Evolutionary conservation across 495 filamentous ascomycete species (phyloP).

Genomic region (Jackrogersella multiformis): DNA sequence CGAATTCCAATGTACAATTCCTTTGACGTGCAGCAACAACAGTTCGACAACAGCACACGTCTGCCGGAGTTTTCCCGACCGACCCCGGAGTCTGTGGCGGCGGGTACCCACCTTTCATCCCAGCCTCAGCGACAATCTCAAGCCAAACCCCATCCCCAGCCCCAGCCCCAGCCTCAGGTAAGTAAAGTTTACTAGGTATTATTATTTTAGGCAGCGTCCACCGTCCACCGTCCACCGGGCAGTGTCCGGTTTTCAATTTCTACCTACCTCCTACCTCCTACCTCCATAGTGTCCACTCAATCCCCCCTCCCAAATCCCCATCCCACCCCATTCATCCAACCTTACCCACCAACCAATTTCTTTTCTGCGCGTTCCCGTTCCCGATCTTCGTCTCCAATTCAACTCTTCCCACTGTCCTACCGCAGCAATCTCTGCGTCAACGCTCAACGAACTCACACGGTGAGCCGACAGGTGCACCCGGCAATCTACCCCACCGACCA

Average conservation of each 20-base stretch:
- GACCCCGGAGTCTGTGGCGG: no score
- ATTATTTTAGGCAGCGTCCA: no score
- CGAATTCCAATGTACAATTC: no score
- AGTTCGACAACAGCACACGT: background rate
- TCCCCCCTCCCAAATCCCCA: no score
- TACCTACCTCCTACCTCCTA: background rate
- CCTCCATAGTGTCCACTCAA: no score
- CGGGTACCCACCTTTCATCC: background rate
- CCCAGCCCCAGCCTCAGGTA: constrained; percentile 2
- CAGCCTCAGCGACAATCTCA: constrained; percentile 7
- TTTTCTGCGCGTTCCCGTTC: constrained; percentile 16
- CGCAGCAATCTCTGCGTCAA: constrained; percentile 23
- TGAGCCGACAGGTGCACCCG: constrained; percentile 22
- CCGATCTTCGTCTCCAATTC: constrained; percentile 32
- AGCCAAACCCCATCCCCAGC: background rate
- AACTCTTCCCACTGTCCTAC: constrained; percentile 36
- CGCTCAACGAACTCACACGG: constrained; percentile 34
- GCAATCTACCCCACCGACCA: constrained; percentile 27
- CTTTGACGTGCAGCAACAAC: background rate
- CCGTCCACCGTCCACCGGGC: no score
- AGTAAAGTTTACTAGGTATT: no score
- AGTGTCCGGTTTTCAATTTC: no score
- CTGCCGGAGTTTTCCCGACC: no score
- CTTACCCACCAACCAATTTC: constrained; percentile 29
- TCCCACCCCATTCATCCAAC: background rate